phyloP scores from a whole-genome alignment of 176 grass and related monocot species.

The Oryza officinalis region DNA sequence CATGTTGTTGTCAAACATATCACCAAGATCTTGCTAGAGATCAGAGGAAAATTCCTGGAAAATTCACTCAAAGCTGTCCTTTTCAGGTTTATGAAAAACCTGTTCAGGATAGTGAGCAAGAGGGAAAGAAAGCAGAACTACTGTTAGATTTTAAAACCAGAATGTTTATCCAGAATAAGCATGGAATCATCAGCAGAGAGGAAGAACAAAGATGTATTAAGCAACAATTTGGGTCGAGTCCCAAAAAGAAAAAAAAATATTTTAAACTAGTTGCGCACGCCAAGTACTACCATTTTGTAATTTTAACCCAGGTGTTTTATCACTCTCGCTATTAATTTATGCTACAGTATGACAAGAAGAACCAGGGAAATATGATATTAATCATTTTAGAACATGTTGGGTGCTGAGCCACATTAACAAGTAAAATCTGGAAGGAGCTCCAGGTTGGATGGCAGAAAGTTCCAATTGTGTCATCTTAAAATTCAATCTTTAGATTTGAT shows the following conservation, averaged over 20 bases:
- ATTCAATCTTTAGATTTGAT: not conserved
- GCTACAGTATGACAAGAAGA: not conserved
- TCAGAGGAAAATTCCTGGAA: not conserved
- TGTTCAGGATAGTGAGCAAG: not conserved
- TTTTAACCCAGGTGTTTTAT: not conserved
- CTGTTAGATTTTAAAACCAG: not conserved
- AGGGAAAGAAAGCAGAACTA: not conserved
- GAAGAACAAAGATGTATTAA: not conserved
- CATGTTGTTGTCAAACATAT: slow-evolving; percentile 34
- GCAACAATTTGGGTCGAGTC: not conserved
- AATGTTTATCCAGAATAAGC: not conserved
- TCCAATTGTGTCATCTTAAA: not conserved
- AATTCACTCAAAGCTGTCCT: not conserved
- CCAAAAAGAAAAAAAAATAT: not conserved
- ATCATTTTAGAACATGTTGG: not conserved
- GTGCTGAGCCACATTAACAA: not conserved
- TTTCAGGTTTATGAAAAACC: not conserved
- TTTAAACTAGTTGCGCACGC: not conserved
- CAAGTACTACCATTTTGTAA: not conserved
- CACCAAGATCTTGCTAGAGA: slow-evolving; percentile 11
- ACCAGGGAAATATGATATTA: not conserved
- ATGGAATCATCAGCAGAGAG: not conserved
- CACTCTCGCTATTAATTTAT: not conserved
- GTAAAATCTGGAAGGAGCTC: not conserved
- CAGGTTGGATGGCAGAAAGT: not conserved